A percentile compares a stretch with the other conserved stretches of the same genome.
Conservation (phyloP, 257 asterid genomes). For the Solanum virginianum region DNA sequence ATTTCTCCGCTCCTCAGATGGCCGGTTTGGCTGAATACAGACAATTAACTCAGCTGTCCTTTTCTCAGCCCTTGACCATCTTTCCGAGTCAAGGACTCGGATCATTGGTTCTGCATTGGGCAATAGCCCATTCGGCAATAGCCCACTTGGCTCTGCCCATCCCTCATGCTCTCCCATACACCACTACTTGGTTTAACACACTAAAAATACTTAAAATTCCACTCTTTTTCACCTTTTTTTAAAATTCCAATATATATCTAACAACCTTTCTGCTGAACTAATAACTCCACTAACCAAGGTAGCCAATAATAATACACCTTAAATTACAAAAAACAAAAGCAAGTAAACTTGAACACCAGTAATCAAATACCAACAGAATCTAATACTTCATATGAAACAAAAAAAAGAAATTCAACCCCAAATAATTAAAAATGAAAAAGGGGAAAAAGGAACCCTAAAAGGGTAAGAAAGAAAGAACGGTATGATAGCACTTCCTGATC, state of each 20-base stretch:
- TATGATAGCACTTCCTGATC: background rate
- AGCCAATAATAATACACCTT: background rate
- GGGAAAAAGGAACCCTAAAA: background rate
- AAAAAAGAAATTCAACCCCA: background rate
- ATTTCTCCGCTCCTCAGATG: slow-evolving; percentile 22
- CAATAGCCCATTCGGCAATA: slow-evolving; percentile 65
- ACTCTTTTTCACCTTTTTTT: background rate
- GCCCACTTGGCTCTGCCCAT: slow-evolving; percentile 69
- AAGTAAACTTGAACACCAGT: background rate
- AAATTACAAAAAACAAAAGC: background rate
- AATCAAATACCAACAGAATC: background rate
- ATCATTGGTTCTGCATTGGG: slow-evolving; percentile 58
- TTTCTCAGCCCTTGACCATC: slow-evolving; percentile 88
- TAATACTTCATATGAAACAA: background rate
- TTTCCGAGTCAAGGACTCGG: slow-evolving; percentile 50
- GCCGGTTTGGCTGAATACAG: slow-evolving; percentile 78
- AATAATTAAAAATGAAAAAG: background rate
- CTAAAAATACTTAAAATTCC: background rate
- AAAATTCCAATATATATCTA: background rate
- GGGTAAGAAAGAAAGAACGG: background rate
- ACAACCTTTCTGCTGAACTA: background rate
- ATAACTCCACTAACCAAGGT: background rate
- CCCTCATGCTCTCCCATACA: slow-evolving; percentile 85
- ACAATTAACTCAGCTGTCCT: slow-evolving; percentile 79
- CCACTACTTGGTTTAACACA: background rate